These are phyloP conservation scores for Neopestalotiopsis sp. DNA, from an alignment of 2,329 filamentous ascomycete genomes.

Conservation along the genomic window DNA sequence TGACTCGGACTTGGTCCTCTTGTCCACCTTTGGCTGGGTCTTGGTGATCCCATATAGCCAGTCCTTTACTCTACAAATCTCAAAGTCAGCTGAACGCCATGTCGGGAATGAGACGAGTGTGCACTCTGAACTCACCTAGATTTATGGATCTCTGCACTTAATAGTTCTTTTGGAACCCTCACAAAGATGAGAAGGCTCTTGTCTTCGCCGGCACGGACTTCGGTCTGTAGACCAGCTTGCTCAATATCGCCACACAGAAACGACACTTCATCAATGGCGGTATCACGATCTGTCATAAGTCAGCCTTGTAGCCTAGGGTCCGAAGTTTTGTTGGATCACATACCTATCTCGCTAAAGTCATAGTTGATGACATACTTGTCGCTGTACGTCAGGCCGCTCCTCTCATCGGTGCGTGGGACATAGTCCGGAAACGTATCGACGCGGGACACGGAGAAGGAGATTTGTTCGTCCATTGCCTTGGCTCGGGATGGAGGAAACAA, in stretches of 20 bases:
- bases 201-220: conserved; percentile 74
- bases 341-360: conserved; percentile 60
- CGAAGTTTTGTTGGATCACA: conserved; percentile 21
- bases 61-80: conserved; percentile 65
- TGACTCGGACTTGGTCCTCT: conserved; percentile 45
- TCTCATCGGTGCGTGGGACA: neutral
- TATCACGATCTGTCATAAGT: conserved; percentile 49
- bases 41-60: conserved; percentile 75
- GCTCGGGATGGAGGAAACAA: neutral
- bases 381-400: conserved; percentile 21
- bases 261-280: conserved; percentile 58
- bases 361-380: conserved; percentile 66
- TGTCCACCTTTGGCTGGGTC: conserved; percentile 62
- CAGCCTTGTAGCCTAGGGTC: neutral
- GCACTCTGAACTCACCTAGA: conserved; percentile 54
- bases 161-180: conserved; percentile 64
- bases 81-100: neutral
- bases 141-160: conserved; percentile 71
- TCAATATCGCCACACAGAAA: conserved; percentile 64
- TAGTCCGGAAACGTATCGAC: conserved; percentile 10
- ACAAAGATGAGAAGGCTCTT: conserved; percentile 71
- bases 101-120: neutral
- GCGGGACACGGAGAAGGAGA: conserved; percentile 10
- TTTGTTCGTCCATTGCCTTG: neutral
- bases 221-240: conserved; percentile 68